Conservation (phyloP, 1,284 basidiomycete species). For the Ustilago vetiveriae region DNA sequence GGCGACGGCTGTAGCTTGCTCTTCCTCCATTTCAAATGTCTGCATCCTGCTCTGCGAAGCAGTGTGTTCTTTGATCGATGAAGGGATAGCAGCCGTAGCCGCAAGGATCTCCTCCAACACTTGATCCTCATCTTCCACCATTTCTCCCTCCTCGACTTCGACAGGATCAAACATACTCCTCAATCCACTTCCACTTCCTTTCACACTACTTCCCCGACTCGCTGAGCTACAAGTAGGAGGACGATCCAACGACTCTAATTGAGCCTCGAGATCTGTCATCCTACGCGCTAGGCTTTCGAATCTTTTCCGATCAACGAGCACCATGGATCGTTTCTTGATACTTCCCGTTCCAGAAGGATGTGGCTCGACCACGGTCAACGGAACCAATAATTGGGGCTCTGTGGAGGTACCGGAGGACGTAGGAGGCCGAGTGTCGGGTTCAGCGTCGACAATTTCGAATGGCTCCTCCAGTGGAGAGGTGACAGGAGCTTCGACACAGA, state of each 20-base stretch:
- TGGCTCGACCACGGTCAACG: conserved; percentile 47
- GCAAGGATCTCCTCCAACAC: conserved; percentile 17
- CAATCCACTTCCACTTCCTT: conserved; percentile 5
- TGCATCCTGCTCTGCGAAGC: background rate
- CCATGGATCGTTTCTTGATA: conserved; percentile 57
- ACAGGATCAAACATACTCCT: conserved; percentile 14
- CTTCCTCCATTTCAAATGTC: background rate
- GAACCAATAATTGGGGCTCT: conserved; percentile 36
- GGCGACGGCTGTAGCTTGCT: background rate
- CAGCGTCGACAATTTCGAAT: background rate
- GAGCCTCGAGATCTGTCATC: conserved; percentile 49
- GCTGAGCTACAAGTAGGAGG: background rate
- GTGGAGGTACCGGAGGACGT: too few species aligned
- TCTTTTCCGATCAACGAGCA: conserved; percentile 54
- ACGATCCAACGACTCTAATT: conserved; percentile 18
- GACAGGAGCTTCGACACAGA: background rate
- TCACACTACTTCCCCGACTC: background rate
- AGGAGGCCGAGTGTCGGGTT: background rate
- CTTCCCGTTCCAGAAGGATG: conserved; percentile 54
- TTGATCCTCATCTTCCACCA: conserved; percentile 1
- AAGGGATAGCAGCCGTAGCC: background rate
- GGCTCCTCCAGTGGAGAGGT: background rate
- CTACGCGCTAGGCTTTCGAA: conserved; percentile 56
- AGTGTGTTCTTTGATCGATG: background rate
- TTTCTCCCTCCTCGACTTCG: background rate